Evolutionary conservation across 2,329 filamentous ascomycete genomes (phyloP).

Genomic region (Fusarium equiseti): DNA sequence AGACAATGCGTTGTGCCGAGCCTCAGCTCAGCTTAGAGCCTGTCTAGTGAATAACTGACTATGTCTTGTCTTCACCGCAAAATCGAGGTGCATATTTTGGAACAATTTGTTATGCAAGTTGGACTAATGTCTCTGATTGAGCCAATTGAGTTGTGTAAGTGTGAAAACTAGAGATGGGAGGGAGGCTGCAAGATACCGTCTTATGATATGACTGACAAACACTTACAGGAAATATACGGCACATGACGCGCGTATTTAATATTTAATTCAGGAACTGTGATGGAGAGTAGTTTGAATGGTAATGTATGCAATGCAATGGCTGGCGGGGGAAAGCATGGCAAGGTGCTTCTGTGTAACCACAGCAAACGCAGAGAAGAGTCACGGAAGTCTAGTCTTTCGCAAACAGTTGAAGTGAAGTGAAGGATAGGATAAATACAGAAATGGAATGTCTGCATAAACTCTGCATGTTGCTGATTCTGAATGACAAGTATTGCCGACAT

Average conservation of each 20-base stretch:
- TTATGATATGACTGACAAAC: constrained; percentile 7
- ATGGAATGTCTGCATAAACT: neutral
- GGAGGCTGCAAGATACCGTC: constrained; percentile 35
- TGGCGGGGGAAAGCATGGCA: constrained; percentile 17
- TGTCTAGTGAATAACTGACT: neutral
- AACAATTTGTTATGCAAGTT: constrained; percentile 19
- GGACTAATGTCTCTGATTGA: constrained; percentile 31
- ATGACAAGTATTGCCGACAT: constrained; percentile 22
- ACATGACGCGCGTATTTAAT: constrained; percentile 23
- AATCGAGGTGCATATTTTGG: constrained; percentile 21
- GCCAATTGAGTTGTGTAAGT: constrained; percentile 6
- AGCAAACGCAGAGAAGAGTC: constrained; percentile 15
- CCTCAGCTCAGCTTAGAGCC: constrained; percentile 20
- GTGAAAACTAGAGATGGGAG: constrained; percentile 1
- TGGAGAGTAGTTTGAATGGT: neutral
- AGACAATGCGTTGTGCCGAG: constrained; percentile 14
- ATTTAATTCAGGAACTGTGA: constrained; percentile 6
- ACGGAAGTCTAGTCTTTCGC: neutral
- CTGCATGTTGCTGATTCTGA: constrained; percentile 2
- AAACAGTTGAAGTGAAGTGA: neutral
- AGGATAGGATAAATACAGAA: neutral
- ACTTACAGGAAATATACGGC: constrained; percentile 8
- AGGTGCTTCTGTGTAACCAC: constrained; percentile 31
- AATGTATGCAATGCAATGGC: constrained; percentile 6
- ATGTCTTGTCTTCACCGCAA: constrained; percentile 43